Conservation (phyloP, 176 grass and related monocot species). For the Zea luxurians region DNA sequence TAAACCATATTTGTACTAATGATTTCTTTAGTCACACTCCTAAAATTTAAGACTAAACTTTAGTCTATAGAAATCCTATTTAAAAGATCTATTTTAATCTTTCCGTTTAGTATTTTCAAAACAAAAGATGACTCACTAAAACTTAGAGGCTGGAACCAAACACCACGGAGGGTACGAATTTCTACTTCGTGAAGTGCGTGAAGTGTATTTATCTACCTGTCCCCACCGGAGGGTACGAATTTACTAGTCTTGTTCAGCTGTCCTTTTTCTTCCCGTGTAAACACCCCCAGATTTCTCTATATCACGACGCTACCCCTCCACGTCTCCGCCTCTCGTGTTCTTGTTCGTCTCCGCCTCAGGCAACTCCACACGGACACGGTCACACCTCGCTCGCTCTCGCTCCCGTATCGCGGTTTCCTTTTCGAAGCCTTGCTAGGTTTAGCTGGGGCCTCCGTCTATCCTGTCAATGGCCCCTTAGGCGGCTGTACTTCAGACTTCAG, state of each 20-base stretch:
- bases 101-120: no score
- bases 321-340: not conserved
- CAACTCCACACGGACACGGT: no score
- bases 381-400: slow-evolving; percentile 20
- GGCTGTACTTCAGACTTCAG: slow-evolving; percentile 1
- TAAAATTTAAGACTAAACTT: no score
- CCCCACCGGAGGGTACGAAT: not conserved
- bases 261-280: not conserved
- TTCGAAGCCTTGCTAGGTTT: slow-evolving; percentile 14
- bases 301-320: slow-evolving; percentile 1
- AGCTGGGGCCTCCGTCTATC: not conserved
- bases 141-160: no score
- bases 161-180: no score
- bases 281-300: not conserved
- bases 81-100: no score
- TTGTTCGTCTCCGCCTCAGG: not conserved
- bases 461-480: not conserved
- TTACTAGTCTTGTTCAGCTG: slow-evolving; percentile 1
- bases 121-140: no score
- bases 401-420: not conserved
- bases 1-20: no score
- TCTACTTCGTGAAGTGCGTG: not conserved
- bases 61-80: no score
- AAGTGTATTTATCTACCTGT: not conserved
- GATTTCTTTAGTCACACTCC: no score